These are phyloP conservation scores for Seiridium unicorne DNA, from an alignment of 2,329 filamentous ascomycete genomes.

Conservation along the genomic window DNA sequence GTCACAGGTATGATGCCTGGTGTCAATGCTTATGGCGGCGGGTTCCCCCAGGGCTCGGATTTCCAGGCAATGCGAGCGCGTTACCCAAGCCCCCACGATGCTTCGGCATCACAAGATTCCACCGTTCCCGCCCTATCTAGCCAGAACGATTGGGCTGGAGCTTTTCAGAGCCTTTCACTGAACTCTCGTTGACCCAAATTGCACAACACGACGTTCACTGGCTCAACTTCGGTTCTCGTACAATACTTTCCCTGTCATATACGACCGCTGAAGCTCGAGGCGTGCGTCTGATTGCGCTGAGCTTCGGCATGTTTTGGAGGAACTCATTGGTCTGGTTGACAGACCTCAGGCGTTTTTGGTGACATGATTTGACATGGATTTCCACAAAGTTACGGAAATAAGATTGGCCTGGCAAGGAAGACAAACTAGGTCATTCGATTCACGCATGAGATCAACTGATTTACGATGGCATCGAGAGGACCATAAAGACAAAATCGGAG, in stretches of 20 bases:
- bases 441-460: constrained; percentile 25
- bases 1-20: constrained; percentile 35
- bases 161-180: constrained; percentile 71
- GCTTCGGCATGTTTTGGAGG: constrained; percentile 15
- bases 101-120: constrained; percentile 31
- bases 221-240: constrained; percentile 25
- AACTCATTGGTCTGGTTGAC: constrained; percentile 18
- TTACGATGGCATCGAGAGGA: constrained; percentile 29
- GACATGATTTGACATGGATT: constrained; percentile 20
- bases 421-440: constrained; percentile 11
- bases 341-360: constrained; percentile 23
- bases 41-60: constrained; percentile 36
- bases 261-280: not conserved
- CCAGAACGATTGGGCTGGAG: constrained; percentile 59
- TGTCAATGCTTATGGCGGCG: constrained; percentile 39
- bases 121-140: constrained; percentile 32
- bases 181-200: constrained; percentile 51
- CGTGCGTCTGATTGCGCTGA: constrained; percentile 12
- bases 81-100: constrained; percentile 31
- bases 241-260: constrained; percentile 22
- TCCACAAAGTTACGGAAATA: constrained; percentile 18
- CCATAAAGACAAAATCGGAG: constrained; percentile 24
- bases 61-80: constrained; percentile 44
- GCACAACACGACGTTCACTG: not conserved
- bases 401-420: constrained; percentile 16